A percentile compares a stretch with the other conserved stretches of the same genome.
These are phyloP conservation scores for Aquanectria penicillioides DNA, from an alignment of 2,329 filamentous ascomycete species.

Conservation along the genomic window DNA sequence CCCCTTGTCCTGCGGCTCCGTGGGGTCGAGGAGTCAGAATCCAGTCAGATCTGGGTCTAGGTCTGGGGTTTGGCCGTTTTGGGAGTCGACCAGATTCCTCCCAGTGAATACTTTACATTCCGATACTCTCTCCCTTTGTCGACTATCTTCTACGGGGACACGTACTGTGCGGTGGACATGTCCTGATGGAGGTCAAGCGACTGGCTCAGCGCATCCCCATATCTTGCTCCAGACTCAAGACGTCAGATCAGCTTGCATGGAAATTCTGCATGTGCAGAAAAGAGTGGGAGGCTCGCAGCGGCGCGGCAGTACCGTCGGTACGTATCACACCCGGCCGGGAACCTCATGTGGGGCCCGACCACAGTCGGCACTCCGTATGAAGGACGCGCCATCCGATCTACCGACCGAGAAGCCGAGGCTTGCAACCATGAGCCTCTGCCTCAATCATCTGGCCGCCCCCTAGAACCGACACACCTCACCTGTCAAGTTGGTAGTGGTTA, in stretches of 20 bases:
- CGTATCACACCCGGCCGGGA: neutral
- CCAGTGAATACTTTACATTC: too few relatives aligned
- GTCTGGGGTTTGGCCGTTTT: neutral
- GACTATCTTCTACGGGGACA: too few relatives aligned
- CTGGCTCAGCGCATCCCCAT: too few relatives aligned
- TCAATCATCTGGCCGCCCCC: neutral
- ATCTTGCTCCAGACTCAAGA: neutral
- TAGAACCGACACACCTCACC: neutral
- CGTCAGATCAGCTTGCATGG: neutral
- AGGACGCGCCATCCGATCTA: constrained; percentile 33
- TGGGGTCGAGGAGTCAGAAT: too few relatives aligned
- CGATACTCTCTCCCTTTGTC: too few relatives aligned
- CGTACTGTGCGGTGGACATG: too few relatives aligned
- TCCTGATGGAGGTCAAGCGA: too few relatives aligned
- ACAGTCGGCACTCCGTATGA: constrained; percentile 2
- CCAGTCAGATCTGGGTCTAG: too few relatives aligned
- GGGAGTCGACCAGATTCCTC: too few relatives aligned
- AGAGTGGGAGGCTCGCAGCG: neutral
- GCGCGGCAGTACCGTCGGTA: neutral
- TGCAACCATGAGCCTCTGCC: neutral
- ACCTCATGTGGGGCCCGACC: neutral
- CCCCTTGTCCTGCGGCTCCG: constrained; percentile 5
- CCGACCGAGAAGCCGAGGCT: constrained; percentile 44
- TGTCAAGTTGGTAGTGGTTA: too few relatives aligned
- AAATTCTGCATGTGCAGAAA: neutral